Conservation (phyloP, 345 rosid genomes). For the Gossypioides kirkii region DNA sequence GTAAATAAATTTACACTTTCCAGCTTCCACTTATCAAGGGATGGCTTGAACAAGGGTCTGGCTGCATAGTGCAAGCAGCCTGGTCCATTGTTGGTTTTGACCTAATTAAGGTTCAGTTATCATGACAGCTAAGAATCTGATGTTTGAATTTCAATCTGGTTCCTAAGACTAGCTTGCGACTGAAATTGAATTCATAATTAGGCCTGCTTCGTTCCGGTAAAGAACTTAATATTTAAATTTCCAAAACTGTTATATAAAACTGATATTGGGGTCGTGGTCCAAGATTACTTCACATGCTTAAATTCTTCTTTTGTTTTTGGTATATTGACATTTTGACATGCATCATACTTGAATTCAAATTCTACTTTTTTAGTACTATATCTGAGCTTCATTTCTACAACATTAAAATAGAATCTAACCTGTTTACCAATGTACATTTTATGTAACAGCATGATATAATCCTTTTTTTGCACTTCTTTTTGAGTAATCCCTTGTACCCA, state of each 20-base stretch:
- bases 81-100: not conserved
- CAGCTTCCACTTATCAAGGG: not conserved
- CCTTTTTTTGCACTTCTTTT: slow-evolving; percentile 11
- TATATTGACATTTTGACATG: not conserved
- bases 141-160: not conserved
- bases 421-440: not conserved
- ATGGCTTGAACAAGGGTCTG: not conserved
- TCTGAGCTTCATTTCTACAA: not conserved
- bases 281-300: not conserved
- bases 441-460: not conserved
- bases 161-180: not conserved
- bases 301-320: not conserved
- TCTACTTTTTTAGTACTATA: not conserved
- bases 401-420: not conserved
- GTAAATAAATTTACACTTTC: not conserved
- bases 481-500: slow-evolving; percentile 5
- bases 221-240: not conserved
- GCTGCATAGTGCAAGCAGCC: not conserved
- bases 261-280: not conserved
- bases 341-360: not conserved
- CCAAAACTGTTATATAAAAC: not conserved
- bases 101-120: not conserved
- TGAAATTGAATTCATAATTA: not conserved
- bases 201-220: not conserved
- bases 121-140: not conserved